These are phyloP conservation scores for Rhinocladiella mackenziei DNA, from an alignment of 2,329 filamentous ascomycete genomes.

Conservation along the genomic window DNA sequence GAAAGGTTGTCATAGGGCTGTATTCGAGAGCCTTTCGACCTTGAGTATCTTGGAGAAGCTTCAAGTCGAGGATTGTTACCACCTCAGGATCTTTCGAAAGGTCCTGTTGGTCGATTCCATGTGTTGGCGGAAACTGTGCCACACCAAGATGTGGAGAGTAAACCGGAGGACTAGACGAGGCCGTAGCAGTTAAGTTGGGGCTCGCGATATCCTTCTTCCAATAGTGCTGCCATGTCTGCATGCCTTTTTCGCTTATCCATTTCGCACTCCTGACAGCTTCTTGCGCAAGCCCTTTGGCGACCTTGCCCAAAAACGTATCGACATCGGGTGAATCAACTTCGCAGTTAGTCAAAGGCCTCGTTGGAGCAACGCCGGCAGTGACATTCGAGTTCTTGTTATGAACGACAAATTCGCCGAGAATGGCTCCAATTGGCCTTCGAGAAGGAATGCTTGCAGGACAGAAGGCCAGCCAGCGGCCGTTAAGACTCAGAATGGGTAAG, in stretches of 20 bases:
- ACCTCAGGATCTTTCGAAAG: constrained; percentile 41
- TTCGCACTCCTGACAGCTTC: constrained; percentile 47
- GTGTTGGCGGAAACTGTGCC: constrained; percentile 44
- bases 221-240: constrained; percentile 50
- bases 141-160: constrained; percentile 33
- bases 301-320: constrained; percentile 46
- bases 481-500: constrained; percentile 42
- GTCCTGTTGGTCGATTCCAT: constrained; percentile 39
- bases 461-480: constrained; percentile 46
- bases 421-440: constrained; percentile 39
- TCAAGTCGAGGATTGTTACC: constrained; percentile 46
- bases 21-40: constrained; percentile 33
- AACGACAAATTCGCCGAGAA: constrained; percentile 37
- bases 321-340: constrained; percentile 46
- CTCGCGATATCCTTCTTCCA: constrained; percentile 42
- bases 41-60: constrained; percentile 38
- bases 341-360: constrained; percentile 42
- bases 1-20: constrained; percentile 43
- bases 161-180: constrained; percentile 33
- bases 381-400: constrained; percentile 40
- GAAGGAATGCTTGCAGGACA: constrained; percentile 41
- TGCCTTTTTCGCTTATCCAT: constrained; percentile 48
- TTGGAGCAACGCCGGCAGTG: constrained; percentile 41
- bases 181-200: constrained; percentile 27
- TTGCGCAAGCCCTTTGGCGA: constrained; percentile 48